phyloP scores from a whole-genome alignment of 768 basidiomycete genomes.

The Rubroboletus pulcherrimus region DNA sequence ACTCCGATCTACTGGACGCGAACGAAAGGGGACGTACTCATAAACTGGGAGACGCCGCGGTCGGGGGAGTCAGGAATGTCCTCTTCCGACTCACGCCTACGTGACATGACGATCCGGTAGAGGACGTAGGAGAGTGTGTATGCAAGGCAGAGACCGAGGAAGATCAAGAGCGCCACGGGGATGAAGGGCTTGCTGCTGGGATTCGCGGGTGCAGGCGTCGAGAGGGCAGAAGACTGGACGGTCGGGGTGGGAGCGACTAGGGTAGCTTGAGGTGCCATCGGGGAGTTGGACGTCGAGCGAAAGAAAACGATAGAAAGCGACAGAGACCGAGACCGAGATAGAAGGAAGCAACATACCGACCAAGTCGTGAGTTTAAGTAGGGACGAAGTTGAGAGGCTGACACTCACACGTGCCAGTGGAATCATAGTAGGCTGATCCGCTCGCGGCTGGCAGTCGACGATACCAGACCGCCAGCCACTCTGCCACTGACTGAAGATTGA shows the following conservation, averaged over 20 bases:
- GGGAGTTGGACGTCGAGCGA: not conserved
- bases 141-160: constrained; percentile 25
- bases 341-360: constrained; percentile 11
- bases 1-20: not conserved
- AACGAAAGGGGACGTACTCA: constrained; percentile 18
- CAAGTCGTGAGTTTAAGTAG: constrained; percentile 4
- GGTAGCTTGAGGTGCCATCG: constrained; percentile 26
- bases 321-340: constrained; percentile 3
- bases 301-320: constrained; percentile 10
- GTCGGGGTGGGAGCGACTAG: not conserved
- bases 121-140: constrained; percentile 27
- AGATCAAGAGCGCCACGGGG: constrained; percentile 19
- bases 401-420: not conserved
- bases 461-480: not conserved
- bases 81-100: constrained; percentile 9
- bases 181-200: constrained; percentile 7
- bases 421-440: not conserved
- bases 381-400: constrained; percentile 19
- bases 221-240: not conserved
- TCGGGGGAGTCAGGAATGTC: constrained; percentile 21
- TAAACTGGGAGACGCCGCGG: constrained; percentile 25
- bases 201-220: not conserved
- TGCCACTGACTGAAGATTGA: no score
- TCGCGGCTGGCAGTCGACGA: constrained; percentile 8
- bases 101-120: constrained; percentile 24